Conservation (phyloP, 108 stramenopile species). For the Cylindrotheca closterium region DNA sequence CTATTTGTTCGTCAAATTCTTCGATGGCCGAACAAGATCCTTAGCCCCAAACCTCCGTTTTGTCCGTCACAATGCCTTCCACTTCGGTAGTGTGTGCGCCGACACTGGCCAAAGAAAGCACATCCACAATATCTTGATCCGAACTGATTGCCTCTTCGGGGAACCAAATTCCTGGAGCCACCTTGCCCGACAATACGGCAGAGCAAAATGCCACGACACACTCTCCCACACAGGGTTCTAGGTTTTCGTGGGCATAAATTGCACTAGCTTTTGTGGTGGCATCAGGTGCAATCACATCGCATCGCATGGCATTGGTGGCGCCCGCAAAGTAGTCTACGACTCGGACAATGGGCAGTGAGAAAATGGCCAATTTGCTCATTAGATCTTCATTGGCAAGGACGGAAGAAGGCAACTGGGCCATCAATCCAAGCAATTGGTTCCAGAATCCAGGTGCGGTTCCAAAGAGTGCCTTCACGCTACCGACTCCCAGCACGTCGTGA, state of each 20-base stretch:
- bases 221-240: slow-evolving; percentile 83
- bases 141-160: slow-evolving; percentile 56
- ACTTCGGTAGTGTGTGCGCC: slow-evolving; percentile 47
- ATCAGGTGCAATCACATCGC: slow-evolving; percentile 39
- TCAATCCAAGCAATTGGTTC: slow-evolving; percentile 77
- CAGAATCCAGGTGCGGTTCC: slow-evolving; percentile 80
- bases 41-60: slow-evolving; percentile 36
- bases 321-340: slow-evolving; percentile 83
- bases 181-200: slow-evolving; percentile 47
- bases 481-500: slow-evolving; percentile 39
- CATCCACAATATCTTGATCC: slow-evolving; percentile 30
- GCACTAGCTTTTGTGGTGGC: slow-evolving; percentile 12
- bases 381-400: slow-evolving; percentile 62
- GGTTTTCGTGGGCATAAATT: slow-evolving; percentile 70
- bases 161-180: slow-evolving; percentile 68
- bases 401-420: slow-evolving; percentile 57
- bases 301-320: slow-evolving; percentile 79
- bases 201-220: slow-evolving; percentile 73
- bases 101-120: slow-evolving; percentile 36
- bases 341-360: slow-evolving; percentile 82
- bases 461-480: slow-evolving; percentile 56
- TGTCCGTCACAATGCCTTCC: slow-evolving; percentile 14
- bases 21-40: too few relatives aligned
- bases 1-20: too few relatives aligned
- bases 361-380: slow-evolving; percentile 72